A percentile compares a stretch with the other conserved stretches of the same genome.
Conservation (phyloP, 2,329 filamentous ascomycete species). For the Colletotrichum sp. region DNA sequence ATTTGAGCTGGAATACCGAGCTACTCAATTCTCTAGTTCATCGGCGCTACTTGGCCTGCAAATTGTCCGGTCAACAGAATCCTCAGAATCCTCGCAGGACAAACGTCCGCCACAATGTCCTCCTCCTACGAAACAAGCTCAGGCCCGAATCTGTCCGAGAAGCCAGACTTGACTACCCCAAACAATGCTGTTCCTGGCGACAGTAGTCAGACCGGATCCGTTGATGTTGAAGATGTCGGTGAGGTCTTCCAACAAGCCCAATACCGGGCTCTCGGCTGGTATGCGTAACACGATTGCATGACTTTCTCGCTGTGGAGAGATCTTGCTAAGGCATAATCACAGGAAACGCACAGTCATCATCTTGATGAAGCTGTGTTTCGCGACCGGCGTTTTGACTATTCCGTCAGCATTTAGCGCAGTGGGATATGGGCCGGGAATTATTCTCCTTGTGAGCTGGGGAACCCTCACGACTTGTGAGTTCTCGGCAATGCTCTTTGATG, state of each 20-base stretch:
- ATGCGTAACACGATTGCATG: neutral
- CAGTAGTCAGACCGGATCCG: neutral
- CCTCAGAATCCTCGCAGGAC: neutral
- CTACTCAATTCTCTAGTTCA: neutral
- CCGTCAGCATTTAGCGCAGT: conserved; percentile 25
- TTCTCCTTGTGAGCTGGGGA: neutral
- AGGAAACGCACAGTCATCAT: conserved; percentile 27
- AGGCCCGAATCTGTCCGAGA: neutral
- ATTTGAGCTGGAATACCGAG: neutral
- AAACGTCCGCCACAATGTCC: neutral
- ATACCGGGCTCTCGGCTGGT: neutral
- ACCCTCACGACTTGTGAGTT: neutral
- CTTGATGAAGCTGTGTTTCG: conserved; percentile 28
- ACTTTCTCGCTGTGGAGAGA: neutral
- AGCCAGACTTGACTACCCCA: neutral
- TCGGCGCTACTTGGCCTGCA: neutral
- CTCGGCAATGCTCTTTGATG: neutral
- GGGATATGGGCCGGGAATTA: neutral
- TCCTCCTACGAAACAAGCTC: neutral
- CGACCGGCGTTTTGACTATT: conserved; percentile 30
- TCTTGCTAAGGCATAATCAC: neutral
- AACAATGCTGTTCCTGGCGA: neutral
- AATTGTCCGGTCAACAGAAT: neutral
- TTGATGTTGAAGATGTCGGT: neutral
- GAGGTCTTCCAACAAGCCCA: neutral